These are phyloP conservation scores for Meyerozyma sp. DNA, from an alignment of 1,139 yeast genomes.

Conservation along the genomic window DNA sequence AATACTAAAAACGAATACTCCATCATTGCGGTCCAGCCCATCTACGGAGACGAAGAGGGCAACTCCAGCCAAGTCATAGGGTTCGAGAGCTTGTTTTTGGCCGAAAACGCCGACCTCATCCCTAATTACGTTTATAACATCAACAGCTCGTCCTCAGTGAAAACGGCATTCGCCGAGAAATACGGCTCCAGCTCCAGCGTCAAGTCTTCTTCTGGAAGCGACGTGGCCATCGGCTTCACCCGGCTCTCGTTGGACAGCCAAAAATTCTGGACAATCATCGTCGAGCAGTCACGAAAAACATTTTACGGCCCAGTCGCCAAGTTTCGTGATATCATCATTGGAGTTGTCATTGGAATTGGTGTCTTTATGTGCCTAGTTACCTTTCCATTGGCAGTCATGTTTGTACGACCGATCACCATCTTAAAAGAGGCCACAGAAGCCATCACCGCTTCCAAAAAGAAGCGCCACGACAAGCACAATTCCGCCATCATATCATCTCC, in stretches of 20 bases:
- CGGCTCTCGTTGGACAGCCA: constrained; percentile 44
- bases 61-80: constrained; percentile 19
- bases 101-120: constrained; percentile 9
- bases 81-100: constrained; percentile 33
- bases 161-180: constrained; percentile 28
- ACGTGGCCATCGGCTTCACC: constrained; percentile 70
- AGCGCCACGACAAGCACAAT: constrained; percentile 2
- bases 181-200: constrained; percentile 50
- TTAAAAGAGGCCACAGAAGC: constrained; percentile 82
- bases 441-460: constrained; percentile 32
- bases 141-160: constrained; percentile 30
- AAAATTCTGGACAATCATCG: constrained; percentile 70
- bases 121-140: constrained; percentile 25
- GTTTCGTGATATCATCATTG: constrained; percentile 65
- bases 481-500: background rate
- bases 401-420: constrained; percentile 77
- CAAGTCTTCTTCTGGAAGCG: constrained; percentile 31
- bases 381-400: constrained; percentile 78
- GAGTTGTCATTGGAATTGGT: constrained; percentile 76
- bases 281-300: constrained; percentile 56
- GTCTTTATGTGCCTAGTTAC: constrained; percentile 70
- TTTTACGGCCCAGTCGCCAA: constrained; percentile 62
- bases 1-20: constrained; percentile 20
- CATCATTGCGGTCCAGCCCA: constrained; percentile 30
- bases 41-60: constrained; percentile 15